Base-by-base conservation (phyloP, 1,284 basidiomycete species). In the Apiotrichum akiyoshidainum region DNA sequence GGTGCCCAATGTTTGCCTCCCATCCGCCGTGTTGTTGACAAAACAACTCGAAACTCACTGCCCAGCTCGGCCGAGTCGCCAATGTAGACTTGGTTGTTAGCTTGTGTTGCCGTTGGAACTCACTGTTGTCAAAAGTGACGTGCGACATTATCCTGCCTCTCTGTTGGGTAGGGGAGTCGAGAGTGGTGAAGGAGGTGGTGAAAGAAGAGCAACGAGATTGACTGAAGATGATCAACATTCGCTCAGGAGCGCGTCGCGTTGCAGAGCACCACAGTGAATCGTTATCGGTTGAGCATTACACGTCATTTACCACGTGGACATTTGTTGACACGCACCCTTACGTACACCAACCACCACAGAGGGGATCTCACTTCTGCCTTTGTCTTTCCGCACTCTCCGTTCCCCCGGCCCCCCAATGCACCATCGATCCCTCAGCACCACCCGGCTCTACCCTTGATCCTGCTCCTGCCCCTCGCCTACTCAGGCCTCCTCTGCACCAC, bases 1-100 rank as follows among this genome's bases (percentile, higher is more conserved):
- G 37, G 12, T 16, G 37, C 10, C 37, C 37, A 39, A 39, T 39
- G 16, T 39, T 39, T 39, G 37, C 16, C 37, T 39, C 16, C 37
- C 16, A 12, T 39, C 12, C 11, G 37, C n/a, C 10, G 26, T 37
- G 37, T 37, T 37, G 37, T 13, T 37, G 41, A 26, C 19, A 10
- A 41, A 26, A 12, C 8, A 22, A 13, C 37, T 33, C n/a, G 31
- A 17, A 21, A 83, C 89, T 71, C 69, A 94, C 92, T 94, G 68
- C 93, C 93, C 51, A 86, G 78, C 55, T 89, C 86, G 46, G 85
- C 69, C 14, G 84, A 85, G 44, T 88, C 81, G 10, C 86, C 89
- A 79, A 89, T 85, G 73, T 83, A 96, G 67, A 97, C 80, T 77
- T 52, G 45, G 35, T 12, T 26, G 40, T 26, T 13, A 55, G 46